Evolutionary conservation across 257 asterid species (phyloP), one percentile per base, ranked within the genome.

Genomic region (Capsicum pubescens): DNA sequence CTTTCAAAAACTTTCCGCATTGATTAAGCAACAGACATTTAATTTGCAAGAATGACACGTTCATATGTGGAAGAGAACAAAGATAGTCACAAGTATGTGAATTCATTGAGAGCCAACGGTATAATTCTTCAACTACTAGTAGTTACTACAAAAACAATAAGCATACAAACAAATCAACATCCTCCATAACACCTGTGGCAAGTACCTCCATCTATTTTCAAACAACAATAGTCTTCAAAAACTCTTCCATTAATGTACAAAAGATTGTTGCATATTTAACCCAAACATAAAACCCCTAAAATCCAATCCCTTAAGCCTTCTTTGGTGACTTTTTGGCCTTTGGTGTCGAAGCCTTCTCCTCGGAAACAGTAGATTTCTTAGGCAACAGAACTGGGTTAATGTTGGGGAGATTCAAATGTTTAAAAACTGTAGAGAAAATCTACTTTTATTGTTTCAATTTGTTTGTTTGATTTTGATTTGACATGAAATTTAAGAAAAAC

Each of bases 351-450:
- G 58, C 11, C 67, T 86, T 66, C 56, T 80, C 85, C 10, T 32
- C 61, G 1, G 63, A 0, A 3, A 21, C 70, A 2, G 82, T 79
- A 35, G 90, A 16, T 63, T 90, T 90, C 90, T 90, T 90, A 0
- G 91, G 92, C 88, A 90, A 81, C 14, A 90, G 83, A 52, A 86
- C 83, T 12, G 90, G 91, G 55, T 90, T 86, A 44, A 90, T 26
- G 26, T 0, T 26, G 26, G 26, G 26, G 26, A 26, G 26, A 26
- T 26, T 26, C 32, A 26, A 26, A 26, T 26, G 32, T 26, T 26
- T 26, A 26, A 0, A 0, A 26, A 26, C 32, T 26, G 1, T 26
- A 26, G 32, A 26, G 32, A 26, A 26, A 26, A 26, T 26, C 32
- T 26, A 26, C 32, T 26, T 26, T 26, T 26, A 26, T 26, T 26